Conservation (phyloP, 2,329 filamentous ascomycete species). For the Pyrenochaeta sp. region DNA sequence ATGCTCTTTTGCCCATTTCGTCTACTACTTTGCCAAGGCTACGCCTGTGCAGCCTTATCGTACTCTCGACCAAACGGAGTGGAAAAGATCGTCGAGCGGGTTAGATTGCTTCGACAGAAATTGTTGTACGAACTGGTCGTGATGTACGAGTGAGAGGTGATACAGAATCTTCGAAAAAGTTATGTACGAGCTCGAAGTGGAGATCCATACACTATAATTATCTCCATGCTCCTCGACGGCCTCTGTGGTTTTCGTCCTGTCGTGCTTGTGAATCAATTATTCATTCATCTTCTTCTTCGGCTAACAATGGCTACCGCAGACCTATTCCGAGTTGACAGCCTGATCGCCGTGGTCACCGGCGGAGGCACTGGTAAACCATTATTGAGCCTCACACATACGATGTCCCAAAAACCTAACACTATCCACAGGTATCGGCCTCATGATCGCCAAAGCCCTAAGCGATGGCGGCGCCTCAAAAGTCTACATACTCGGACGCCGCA, state of each 20-base stretch:
- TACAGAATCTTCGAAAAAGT: background rate
- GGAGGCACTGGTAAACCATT: slow-evolving; percentile 22
- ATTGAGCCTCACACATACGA: background rate
- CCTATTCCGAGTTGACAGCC: slow-evolving; percentile 23
- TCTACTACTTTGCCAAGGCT: background rate
- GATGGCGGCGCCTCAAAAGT: slow-evolving; percentile 31
- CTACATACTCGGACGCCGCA: slow-evolving; percentile 34
- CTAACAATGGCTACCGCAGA: slow-evolving; percentile 8
- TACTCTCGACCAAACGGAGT: background rate
- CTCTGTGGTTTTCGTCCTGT: background rate
- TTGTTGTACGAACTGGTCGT: background rate
- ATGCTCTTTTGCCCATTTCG: background rate
- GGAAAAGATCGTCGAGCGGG: background rate
- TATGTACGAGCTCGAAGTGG: background rate
- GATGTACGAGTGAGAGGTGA: background rate
- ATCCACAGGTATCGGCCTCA: slow-evolving; percentile 30
- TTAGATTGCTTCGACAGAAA: background rate
- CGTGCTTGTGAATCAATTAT: background rate
- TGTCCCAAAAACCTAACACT: background rate
- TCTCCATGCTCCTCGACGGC: background rate
- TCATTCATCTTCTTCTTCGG: background rate
- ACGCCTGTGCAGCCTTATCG: no score
- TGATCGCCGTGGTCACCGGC: slow-evolving; percentile 28
- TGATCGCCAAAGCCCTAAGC: slow-evolving; percentile 31
- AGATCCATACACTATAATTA: background rate